Evolutionary conservation across 306 rosid species (phyloP).

Genomic region (Quercus gilva): DNA sequence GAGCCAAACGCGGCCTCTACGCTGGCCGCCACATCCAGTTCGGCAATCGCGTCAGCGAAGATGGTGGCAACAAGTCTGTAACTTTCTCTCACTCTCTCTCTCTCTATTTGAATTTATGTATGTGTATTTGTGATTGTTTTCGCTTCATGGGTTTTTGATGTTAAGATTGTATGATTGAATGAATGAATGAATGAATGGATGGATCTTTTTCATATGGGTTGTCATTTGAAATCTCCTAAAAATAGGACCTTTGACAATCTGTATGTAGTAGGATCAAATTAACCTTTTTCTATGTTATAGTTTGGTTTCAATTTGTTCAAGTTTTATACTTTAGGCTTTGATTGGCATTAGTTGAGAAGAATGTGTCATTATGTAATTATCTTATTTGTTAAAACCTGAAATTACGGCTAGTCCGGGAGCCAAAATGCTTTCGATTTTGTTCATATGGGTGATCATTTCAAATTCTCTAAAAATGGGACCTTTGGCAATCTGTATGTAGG

Average conservation of each 20-base stretch:
- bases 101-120: neutral
- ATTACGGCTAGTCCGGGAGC: neutral
- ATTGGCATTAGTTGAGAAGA: neutral
- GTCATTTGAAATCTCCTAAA: too few relatives aligned
- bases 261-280: too few relatives aligned
- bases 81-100: neutral
- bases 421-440: too few relatives aligned
- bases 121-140: neutral
- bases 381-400: neutral
- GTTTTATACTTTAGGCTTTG: neutral
- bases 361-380: neutral
- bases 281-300: too few relatives aligned
- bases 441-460: too few relatives aligned
- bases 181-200: neutral
- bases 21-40: slow-evolving; percentile 92
- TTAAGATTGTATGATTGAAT: neutral
- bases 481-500: neutral
- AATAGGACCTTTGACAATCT: too few relatives aligned
- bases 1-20: slow-evolving; percentile 86
- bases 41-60: slow-evolving; percentile 85
- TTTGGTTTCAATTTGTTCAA: neutral
- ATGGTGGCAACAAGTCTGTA: slow-evolving; percentile 91
- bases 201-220: too few relatives aligned
- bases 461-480: neutral
- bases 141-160: neutral